Percentiles rank a stretch among this genome's conserved stretches.
phyloP scores from a whole-genome alignment of 2,329 filamentous ascomycete genomes.

The Tolypocladium guangdongense region DNA sequence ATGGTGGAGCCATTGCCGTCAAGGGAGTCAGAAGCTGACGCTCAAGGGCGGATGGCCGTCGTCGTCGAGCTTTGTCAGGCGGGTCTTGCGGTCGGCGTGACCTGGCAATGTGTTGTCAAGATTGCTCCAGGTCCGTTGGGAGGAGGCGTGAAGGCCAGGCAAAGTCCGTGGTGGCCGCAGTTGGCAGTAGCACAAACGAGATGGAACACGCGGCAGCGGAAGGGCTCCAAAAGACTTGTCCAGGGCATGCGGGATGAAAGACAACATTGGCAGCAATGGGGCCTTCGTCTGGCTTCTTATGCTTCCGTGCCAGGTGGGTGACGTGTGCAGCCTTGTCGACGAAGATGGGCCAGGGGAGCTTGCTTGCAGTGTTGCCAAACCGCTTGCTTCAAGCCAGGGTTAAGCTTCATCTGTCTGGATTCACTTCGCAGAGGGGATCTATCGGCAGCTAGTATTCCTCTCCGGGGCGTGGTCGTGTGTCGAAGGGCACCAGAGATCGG shows the following conservation, averaged over 20 bases:
- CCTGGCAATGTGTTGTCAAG: background rate
- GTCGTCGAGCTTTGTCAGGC: background rate
- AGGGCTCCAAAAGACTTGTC: background rate
- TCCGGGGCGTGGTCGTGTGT: too few species aligned
- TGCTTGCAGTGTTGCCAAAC: too few species aligned
- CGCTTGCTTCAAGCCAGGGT: slow-evolving; percentile 1
- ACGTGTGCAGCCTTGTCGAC: background rate
- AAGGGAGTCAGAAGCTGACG: slow-evolving; percentile 1
- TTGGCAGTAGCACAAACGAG: slow-evolving; percentile 6
- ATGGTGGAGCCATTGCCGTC: slow-evolving; percentile 15
- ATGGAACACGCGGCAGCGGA: slow-evolving; percentile 4
- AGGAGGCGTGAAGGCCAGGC: background rate
- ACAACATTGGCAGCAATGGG: background rate
- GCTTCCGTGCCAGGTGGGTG: background rate
- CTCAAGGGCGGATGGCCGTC: background rate
- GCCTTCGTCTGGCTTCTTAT: slow-evolving; percentile 1
- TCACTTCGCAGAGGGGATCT: background rate
- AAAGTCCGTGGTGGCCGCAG: background rate
- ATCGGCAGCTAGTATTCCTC: background rate
- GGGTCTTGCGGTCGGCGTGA: background rate
- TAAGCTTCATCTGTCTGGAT: background rate
- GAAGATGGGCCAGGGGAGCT: background rate
- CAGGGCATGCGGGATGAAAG: background rate
- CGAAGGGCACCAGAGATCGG: background rate
- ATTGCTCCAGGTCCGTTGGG: background rate